Evolutionary conservation across 192 early-diverging fungal genomes (phyloP), one percentile per base, ranked within the genome.

Genomic region (Rhizoclosmatium globosum): DNA sequence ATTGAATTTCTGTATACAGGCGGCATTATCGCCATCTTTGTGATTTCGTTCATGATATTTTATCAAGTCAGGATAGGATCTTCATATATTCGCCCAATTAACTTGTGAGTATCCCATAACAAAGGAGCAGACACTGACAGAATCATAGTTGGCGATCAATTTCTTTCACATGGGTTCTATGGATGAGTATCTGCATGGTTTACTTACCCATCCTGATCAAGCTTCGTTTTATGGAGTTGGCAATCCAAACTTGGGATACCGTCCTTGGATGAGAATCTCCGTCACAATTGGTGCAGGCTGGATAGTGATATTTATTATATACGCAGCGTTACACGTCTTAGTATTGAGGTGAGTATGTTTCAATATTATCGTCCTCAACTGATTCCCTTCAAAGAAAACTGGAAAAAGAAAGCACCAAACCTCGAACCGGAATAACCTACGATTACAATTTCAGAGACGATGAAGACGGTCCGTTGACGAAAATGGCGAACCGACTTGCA

Each of bases 151-250:
- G 68, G 68, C 58, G 76, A 3, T 47, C 76, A 7, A 38, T 77
- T 9, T 71, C 67, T 4, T 82, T 73, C 65, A 58, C 53, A 4
- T 74, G 48, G 41, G 68, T 72, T 6, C 47, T 77, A 6, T 82
- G 81, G 81, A 82, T 82, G 81, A 73, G 75, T 66, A 56, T 77
- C 15, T 70, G 77, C 68, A 64, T 78, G 17, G 70, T 82, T 31
- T 82, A 78, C 56, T 82, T 45, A 82, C 81, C 2, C 75, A 78
- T 56, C 80, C 80, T 39, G 47, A 50, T 7, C 50, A 62, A 47
- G 7, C 21, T 6, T 64, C 59, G n/a, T 79, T 79, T 46, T 79
- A 79, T 69, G 71, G 68, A 42, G 44, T 78, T 23, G 53, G 23
- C 43, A 7, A 62, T 59, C 58, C 77, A 2, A n/a, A 44, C 13